Evolutionary conservation across 306 rosid genomes (phyloP).

Genomic region (Ormosia semicastrata): DNA sequence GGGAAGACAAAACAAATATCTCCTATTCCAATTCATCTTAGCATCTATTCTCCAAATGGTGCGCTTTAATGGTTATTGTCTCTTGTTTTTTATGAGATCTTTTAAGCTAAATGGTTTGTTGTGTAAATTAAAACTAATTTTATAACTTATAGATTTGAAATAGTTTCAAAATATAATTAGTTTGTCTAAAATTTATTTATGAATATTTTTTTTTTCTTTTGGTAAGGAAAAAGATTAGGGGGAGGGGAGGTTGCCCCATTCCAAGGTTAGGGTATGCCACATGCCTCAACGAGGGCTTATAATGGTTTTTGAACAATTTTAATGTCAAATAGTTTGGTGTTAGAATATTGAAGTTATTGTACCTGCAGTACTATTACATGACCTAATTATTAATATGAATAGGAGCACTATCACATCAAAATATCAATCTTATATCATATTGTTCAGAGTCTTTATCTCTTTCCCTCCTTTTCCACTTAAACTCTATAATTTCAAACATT

Average conservation of each 20-base stretch:
- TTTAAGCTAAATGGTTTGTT: neutral
- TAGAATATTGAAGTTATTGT: neutral
- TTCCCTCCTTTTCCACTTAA: neutral
- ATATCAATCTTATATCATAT: neutral
- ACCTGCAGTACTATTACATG: neutral
- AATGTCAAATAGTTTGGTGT: neutral
- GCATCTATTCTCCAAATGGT: conserved; percentile 82
- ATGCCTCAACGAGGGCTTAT: no score
- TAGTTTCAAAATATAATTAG: neutral
- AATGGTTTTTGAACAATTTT: neutral
- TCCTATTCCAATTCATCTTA: conserved; percentile 75
- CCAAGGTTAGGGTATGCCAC: no score
- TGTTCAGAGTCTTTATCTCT: neutral
- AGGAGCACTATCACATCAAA: neutral
- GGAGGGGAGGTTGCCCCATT: no score
- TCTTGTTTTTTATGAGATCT: neutral
- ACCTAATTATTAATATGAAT: neutral
- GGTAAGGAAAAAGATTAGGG: no score
- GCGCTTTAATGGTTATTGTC: neutral
- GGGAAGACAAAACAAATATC: conserved; percentile 78
- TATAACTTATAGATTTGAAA: conserved; percentile 1
- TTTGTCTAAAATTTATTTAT: neutral
- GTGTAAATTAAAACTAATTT: neutral
- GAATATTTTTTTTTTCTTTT: neutral
- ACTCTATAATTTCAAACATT: neutral